Base-by-base conservation (phyloP, 108 stramenopile species). In the Aurantiochytrium sp. region DNA sequence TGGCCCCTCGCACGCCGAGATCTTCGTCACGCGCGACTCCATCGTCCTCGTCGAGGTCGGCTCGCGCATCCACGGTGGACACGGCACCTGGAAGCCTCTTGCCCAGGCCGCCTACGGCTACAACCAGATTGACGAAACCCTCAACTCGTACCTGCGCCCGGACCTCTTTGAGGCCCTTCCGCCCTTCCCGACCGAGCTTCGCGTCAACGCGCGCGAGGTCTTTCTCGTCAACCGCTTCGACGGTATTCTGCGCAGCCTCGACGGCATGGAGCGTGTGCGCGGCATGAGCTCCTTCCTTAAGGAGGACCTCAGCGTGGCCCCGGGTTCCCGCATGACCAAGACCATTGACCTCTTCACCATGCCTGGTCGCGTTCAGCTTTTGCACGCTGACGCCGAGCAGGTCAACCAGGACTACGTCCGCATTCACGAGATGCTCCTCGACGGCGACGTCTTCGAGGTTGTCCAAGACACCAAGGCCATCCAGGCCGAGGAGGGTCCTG, bases 21-120 rank as follows among this genome's bases (percentile, higher is more conserved):
- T 90, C 47, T 59, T 60, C 45, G 89, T 58, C 5, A 72, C 58
- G 6, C 93, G 95, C 88, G 96, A 91, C 16, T 96, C 95, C 42
- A 97, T 97, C 21, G 97, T 97, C 90, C 93, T 98, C 4, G 97
- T 98, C 3, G 98, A 97, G 91, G 96, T 97, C 92, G 97, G 97
- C 60, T 96, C 96, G 88, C 94, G 98, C 53, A 95, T 95, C 60
- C 98, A 97, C 89, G 98, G 98, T 12, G 98, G 97, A 60, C 96
- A 97, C 90, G 98, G 97, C 53, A 97, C 94, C 28, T 98, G 96
- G 96, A 60, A 93, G 28, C 94, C 95, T 5, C 91, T 98, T n/a
- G 94, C 91, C 25, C 91, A 89, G n/a, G 94, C 94, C 25, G 94
- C 91, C 57, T 95, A 95, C 23, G 97, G 97, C 35, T 96, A 96